Base-by-base conservation (phyloP, 2,329 filamentous ascomycete genomes). In the Purpureocillium takamizusanense region DNA sequence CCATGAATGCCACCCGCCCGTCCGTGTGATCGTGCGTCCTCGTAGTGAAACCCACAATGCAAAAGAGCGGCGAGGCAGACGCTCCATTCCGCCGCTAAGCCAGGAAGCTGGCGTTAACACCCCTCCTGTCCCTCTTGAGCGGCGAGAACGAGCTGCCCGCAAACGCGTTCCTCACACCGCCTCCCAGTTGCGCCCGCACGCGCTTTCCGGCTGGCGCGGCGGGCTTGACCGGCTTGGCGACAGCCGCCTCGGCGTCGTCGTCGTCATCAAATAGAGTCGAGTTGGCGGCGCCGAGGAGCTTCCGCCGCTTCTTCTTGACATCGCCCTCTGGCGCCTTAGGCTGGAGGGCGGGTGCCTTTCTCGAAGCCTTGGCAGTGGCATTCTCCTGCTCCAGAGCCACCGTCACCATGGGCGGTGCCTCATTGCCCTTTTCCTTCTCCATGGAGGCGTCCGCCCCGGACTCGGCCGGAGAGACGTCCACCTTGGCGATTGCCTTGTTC, bases 241-340 rank as follows among this genome's bases (percentile, higher is more conserved):
- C 68, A n/a, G 16, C 15, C n/a, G 15, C 32, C n/a, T 39, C 37
- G 13, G 21, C 21, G 10, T 38, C 71, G 8, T 83, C 81, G 4
- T 81, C 81, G 8, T 83, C 81, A 13, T 30, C 28, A 42, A 90
- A 86, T 6, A 92, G 55, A 3, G 78, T 84, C 46, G 78, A 76
- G 35, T 73, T 76, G 16, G 72, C 69, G 16, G 62, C 65, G 4
- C 80, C 78, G 2, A 85, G 67, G 5, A 86, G 62, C 60, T 86
- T 89, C 45, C 83, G 76, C 66, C 83, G 88, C 69, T 82, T 86
- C 55, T 76, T 80, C 58, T 69, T 74, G 7, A 59, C 63, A 46
- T 70, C 64, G 23, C 47, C 50, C 46, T 63, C 61, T 18, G 31
- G 30, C 21, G 16, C 23, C 41, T 44, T 44, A 40, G 42, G 31